A percentile compares a stretch with the other conserved stretches of the same genome.
Evolutionary conservation across 2,329 filamentous ascomycete genomes (phyloP).

Genomic region (Dryadomyces quercivorus): DNA sequence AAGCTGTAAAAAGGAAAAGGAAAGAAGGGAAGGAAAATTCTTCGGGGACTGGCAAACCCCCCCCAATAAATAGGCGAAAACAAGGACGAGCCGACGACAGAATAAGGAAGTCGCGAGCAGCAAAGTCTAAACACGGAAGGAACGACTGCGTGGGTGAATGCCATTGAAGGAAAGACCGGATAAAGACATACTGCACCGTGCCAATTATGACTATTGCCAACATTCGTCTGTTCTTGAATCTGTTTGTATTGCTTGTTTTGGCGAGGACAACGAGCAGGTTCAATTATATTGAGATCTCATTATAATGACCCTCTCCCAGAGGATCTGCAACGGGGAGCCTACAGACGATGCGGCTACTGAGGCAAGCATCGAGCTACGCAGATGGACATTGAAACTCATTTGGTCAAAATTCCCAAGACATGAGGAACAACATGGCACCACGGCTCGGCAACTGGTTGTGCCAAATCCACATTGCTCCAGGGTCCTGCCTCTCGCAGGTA

Average conservation of each 20-base stretch:
- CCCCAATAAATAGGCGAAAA: not conserved
- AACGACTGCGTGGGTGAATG: not conserved
- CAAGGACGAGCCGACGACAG: not conserved
- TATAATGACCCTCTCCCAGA: no score
- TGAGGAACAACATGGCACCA: slow-evolving; percentile 35
- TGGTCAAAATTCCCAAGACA: slow-evolving; percentile 38
- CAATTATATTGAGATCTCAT: no score
- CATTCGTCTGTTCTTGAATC: no score
- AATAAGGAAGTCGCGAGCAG: not conserved
- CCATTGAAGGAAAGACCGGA: not conserved
- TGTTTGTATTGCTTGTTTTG: no score
- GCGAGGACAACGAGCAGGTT: no score
- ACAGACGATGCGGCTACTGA: not conserved
- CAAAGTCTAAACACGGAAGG: not conserved
- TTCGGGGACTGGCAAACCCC: not conserved
- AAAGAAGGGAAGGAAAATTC: not conserved
- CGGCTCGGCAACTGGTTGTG: slow-evolving; percentile 24
- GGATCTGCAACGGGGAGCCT: not conserved
- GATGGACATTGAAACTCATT: slow-evolving; percentile 19
- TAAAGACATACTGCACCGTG: not conserved
- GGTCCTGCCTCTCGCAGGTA: slow-evolving; percentile 34
- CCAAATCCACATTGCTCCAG: slow-evolving; percentile 38
- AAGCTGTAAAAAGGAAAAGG: not conserved
- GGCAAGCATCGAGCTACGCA: no score
- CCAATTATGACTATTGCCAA: no score